phyloP scores from a whole-genome alignment of 768 basidiomycete species.

The Trametes coccinea region DNA sequence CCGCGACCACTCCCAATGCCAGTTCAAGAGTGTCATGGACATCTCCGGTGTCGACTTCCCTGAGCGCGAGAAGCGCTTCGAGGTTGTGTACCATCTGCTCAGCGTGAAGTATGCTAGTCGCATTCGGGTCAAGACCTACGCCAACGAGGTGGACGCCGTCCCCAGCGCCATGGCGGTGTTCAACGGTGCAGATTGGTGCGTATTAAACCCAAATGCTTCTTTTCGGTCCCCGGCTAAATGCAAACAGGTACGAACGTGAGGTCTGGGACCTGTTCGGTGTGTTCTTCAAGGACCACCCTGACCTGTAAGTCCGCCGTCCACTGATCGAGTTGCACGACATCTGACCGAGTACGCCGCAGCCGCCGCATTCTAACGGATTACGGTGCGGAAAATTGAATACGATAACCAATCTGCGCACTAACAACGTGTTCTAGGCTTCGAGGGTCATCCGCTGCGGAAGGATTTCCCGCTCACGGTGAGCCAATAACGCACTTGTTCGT shows the following conservation, averaged over 20 bases:
- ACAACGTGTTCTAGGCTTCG: slow-evolving; percentile 62
- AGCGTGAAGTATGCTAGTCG: slow-evolving; percentile 77
- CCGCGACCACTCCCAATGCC: slow-evolving; percentile 92
- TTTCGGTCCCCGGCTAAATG: slow-evolving; percentile 12
- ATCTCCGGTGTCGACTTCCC: slow-evolving; percentile 96
- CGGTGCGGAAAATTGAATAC: slow-evolving; percentile 47
- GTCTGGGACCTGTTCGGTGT: slow-evolving; percentile 98
- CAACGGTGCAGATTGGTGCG: slow-evolving; percentile 91
- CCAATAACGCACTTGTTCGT: slow-evolving; percentile 9
- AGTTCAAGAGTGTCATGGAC: slow-evolving; percentile 91
- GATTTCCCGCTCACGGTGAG: slow-evolving; percentile 96
- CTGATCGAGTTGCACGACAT: slow-evolving; percentile 21
- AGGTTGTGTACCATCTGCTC: slow-evolving; percentile 94
- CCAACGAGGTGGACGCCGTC: slow-evolving; percentile 88
- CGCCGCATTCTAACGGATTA: slow-evolving; percentile 98
- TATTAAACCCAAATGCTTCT: slow-evolving; percentile 8
- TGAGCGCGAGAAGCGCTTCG: slow-evolving; percentile 89
- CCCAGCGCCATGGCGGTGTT: slow-evolving; percentile 81
- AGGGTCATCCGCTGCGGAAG: slow-evolving; percentile 96
- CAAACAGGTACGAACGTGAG: slow-evolving; percentile 88
- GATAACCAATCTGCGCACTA: background rate
- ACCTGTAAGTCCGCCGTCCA: slow-evolving; percentile 63
- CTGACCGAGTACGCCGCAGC: slow-evolving; percentile 39
- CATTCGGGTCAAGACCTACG: slow-evolving; percentile 96
- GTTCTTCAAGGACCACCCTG: slow-evolving; percentile 95